phyloP scores from a whole-genome alignment of 2,329 filamentous ascomycete species.

The Escovopsis weberi region DNA sequence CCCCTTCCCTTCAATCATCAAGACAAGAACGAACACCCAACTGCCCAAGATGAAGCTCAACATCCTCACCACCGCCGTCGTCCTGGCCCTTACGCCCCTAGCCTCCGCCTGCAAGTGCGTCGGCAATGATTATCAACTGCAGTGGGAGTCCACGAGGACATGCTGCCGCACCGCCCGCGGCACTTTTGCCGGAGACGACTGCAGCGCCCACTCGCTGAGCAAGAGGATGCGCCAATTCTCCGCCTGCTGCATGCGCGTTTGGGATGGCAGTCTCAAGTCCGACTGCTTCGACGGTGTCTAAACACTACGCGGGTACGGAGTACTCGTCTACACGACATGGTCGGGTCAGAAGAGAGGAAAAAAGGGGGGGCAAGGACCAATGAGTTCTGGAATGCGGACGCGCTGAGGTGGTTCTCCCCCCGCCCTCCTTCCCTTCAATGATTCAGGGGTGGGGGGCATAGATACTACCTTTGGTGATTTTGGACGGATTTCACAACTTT shows the following conservation, averaged over 20 bases:
- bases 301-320: no score
- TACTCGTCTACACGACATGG: background rate
- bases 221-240: background rate
- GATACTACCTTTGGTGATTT: background rate
- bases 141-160: background rate
- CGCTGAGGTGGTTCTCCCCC: background rate
- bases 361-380: background rate
- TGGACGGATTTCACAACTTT: background rate
- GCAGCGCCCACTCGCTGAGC: background rate
- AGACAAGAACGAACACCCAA: background rate
- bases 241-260: background rate
- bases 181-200: background rate
- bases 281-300: no score
- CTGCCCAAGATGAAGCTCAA: background rate
- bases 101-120: background rate
- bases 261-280: background rate
- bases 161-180: background rate
- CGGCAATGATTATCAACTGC: background rate
- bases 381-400: background rate
- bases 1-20: no score
- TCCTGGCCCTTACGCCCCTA: background rate
- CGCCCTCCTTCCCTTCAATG: no score
- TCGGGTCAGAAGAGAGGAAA: background rate
- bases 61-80: background rate
- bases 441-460: no score